Base-by-base conservation (phyloP, 2,329 filamentous ascomycete genomes). In the Arthroderma uncinatum region DNA sequence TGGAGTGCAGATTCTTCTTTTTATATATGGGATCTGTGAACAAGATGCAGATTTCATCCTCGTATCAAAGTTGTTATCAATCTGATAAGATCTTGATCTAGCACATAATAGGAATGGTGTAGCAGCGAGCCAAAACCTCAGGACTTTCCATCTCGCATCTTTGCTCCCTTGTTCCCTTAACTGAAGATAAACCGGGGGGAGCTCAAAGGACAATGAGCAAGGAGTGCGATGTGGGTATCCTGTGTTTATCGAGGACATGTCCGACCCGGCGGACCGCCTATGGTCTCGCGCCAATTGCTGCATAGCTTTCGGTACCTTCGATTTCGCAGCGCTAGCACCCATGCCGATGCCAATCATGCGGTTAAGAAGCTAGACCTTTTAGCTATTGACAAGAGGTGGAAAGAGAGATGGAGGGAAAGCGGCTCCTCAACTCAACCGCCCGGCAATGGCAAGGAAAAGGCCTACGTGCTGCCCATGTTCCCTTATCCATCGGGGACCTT, bases 391-490 rank as follows among this genome's bases (percentile, higher is more conserved):
- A 66, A 66, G 28, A 82, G 82, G 74, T 82, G 80, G 80, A 78
- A 78, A 63, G 64, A 67, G 53, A 73, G 68, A 71, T 81, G 79
- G 78, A 67, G 67, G 55, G 52, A 55, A 10, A 60, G 56, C 37
- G 39, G 55, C 9, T 54, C 57, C 4, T 36, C 44, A 37, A 58
- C 57, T 33, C 44, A 48, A 42, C 16, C 9, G n/a, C 36, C 48
- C 19, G 28, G 57, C 23, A 55, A 48, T 19, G 53, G 56, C 56
- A 56, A 57, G 62, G 68, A 67, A 16, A 78, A 75, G 59, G 74
- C 73, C 28, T 95, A 92, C 69, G 82, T 95, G 60, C 77, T 95
- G 56, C 85, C 90, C 62, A 95, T 95, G 90, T 95, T 95, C 67
- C 90, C 90, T 0, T 95, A 95, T 69, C 90, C 90, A 0, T 95